Base-by-base conservation (phyloP, 768 basidiomycete genomes). In the Kwoniella mangroviensis region DNA sequence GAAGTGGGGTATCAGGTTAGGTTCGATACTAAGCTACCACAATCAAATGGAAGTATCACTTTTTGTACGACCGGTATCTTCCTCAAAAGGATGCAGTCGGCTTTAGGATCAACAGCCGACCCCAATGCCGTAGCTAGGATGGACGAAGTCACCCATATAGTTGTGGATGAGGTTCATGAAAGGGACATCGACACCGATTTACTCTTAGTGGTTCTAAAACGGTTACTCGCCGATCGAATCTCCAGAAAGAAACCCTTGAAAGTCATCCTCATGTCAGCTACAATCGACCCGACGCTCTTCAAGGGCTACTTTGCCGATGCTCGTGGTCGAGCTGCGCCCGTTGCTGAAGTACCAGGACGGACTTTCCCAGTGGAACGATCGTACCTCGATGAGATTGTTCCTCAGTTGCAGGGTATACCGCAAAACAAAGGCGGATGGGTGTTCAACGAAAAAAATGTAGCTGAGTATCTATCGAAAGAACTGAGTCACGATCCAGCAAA, bases 101-200 rank as follows among this genome's bases (percentile, higher is more conserved):
- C 90, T 17, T 85, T 94, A 67, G 75, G 78, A 4, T 79, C 43
- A 70, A 84, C 42, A 79, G 81, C 69, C 78, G 69, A 76, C 45
- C 40, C 69, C 6, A 45, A 52, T n/a, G 74, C 77, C 1, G 73
- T 79, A 58, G 72, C 70, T 12, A 79, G 84, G 73, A 84, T 96
- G 68, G 93, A 95, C 74, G 86, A 89, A 63, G 86, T 96, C 62
- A 93, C 93, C 10, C 95, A 97, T 81, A 88, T 98, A 68, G 83
- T 97, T 55, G 93, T 98, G 28, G 95, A 98, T 81, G 94, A 98
- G 84, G 94, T 94, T 3, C 95, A 98, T 82, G 95, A 97, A 83
- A 90, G 95, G 34, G 93, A 96, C 74, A 88, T 96, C 69, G 94
- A 97, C 78, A 95, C 93, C 0, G 95, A 97, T 82, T 84, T 97